Evolutionary conservation across 2,329 filamentous ascomycete genomes (phyloP).

Genomic region (Ophiostoma ulmi): DNA sequence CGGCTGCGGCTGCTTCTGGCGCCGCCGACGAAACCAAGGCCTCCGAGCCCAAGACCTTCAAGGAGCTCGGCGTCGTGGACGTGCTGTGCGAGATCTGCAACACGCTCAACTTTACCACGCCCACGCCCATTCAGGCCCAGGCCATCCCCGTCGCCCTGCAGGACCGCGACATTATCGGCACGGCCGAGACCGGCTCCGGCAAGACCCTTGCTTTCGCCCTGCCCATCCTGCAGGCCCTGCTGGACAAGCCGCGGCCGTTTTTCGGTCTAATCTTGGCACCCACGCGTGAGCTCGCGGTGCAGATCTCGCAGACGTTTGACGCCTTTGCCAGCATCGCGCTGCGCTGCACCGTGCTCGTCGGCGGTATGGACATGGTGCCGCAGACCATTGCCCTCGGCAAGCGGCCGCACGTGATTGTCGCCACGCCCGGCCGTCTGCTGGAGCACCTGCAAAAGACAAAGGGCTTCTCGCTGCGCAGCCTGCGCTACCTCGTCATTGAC

Average conservation of each 20-base stretch:
- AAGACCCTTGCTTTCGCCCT: constrained; percentile 95
- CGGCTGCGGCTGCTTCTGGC: neutral
- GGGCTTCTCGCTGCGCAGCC: constrained; percentile 71
- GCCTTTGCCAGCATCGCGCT: constrained; percentile 87
- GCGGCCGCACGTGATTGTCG: constrained; percentile 89
- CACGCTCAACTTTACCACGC: constrained; percentile 72
- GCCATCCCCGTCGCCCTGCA: constrained; percentile 75
- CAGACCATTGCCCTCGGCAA: constrained; percentile 91
- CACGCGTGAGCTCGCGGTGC: constrained; percentile 86
- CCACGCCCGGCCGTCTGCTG: constrained; percentile 80
- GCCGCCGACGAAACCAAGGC: neutral
- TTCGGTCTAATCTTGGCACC: constrained; percentile 90
- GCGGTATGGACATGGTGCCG: constrained; percentile 91
- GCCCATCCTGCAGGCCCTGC: constrained; percentile 83
- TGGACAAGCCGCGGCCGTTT: constrained; percentile 78
- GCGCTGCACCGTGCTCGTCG: constrained; percentile 78
- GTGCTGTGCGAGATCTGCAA: constrained; percentile 84
- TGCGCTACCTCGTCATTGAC: constrained; percentile 91
- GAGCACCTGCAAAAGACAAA: constrained; percentile 97
- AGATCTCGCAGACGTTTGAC: constrained; percentile 85
- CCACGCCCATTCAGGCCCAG: constrained; percentile 84
- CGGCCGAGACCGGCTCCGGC: constrained; percentile 91
- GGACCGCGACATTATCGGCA: constrained; percentile 81
- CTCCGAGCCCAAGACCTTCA: constrained; percentile 54
- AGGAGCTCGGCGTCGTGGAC: constrained; percentile 73